Evolutionary conservation across 805 yeast genomes (phyloP).

Genomic region (Alloascoidea africana): DNA sequence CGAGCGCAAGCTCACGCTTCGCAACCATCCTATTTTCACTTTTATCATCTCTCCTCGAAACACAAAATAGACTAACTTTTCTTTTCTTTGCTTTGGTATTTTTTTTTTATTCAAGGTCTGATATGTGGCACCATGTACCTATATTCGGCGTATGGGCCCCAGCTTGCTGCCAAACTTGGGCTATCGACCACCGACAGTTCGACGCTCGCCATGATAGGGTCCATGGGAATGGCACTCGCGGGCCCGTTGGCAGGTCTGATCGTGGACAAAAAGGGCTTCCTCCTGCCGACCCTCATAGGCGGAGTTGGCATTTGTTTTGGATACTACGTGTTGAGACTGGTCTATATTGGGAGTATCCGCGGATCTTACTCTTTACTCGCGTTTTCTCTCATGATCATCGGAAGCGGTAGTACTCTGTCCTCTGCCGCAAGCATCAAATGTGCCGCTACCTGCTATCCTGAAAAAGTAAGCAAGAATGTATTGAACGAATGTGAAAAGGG

Average conservation of each 20-base stretch:
- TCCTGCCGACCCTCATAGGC: slow-evolving; percentile 34
- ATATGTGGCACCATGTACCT: slow-evolving; percentile 64
- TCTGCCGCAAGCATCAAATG: slow-evolving; percentile 56
- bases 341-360: slow-evolving; percentile 21
- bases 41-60: too few species aligned
- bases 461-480: too few species aligned
- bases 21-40: too few species aligned
- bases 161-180: slow-evolving; percentile 40
- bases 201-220: slow-evolving; percentile 49
- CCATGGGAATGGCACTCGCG: slow-evolving; percentile 43
- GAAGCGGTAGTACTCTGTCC: slow-evolving; percentile 53
- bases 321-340: slow-evolving; percentile 36
- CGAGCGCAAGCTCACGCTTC: too few species aligned
- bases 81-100: too few species aligned
- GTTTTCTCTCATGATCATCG: slow-evolving; percentile 36
- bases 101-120: slow-evolving; percentile 29
- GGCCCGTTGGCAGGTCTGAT: slow-evolving; percentile 59
- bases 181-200: slow-evolving; percentile 53
- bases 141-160: slow-evolving; percentile 69
- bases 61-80: too few species aligned
- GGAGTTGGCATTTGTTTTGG: slow-evolving; percentile 34
- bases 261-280: slow-evolving; percentile 50
- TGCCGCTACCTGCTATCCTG: slow-evolving; percentile 56
- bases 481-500: too few species aligned
- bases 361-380: slow-evolving; percentile 13